phyloP scores from a whole-genome alignment of 2,329 filamentous ascomycete species.

The Botrytis galanthina region DNA sequence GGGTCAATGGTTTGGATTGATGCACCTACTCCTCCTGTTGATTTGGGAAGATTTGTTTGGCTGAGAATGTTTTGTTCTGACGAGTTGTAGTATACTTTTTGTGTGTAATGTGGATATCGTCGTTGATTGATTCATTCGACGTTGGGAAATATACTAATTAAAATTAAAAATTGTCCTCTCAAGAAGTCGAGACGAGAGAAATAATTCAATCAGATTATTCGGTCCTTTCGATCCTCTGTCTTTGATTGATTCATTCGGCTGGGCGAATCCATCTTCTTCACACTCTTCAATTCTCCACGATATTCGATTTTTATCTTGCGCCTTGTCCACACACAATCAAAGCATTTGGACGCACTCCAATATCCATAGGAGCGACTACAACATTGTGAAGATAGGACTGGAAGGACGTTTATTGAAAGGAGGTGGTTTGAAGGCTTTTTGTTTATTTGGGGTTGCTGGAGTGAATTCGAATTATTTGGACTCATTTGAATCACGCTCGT shows the following conservation, averaged over 20 bases:
- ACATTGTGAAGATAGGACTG: neutral
- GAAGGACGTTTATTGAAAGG: neutral
- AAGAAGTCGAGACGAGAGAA: neutral
- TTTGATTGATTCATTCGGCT: conserved; percentile 2
- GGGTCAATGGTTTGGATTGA: conserved; percentile 30
- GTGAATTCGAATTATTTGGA: neutral
- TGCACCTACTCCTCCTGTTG: conserved; percentile 18
- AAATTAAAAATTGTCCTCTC: neutral
- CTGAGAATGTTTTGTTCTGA: conserved; percentile 27
- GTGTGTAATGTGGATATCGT: conserved; percentile 12
- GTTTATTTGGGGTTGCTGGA: neutral
- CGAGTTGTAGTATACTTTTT: conserved; percentile 30
- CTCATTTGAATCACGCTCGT: neutral
- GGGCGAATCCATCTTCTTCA: neutral
- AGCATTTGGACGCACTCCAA: no score
- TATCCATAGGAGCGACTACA: neutral
- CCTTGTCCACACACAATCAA: neutral
- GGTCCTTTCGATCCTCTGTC: neutral
- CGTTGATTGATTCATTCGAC: conserved; percentile 14
- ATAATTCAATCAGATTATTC: neutral
- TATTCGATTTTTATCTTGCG: neutral
- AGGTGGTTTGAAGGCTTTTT: neutral
- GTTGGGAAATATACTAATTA: neutral
- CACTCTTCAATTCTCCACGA: neutral
- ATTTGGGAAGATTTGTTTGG: conserved; percentile 19